A percentile compares a stretch with the other conserved stretches of the same genome.
These are phyloP conservation scores for Chloris gayana DNA, from an alignment of 176 grass and related monocot genomes.

Conservation along the genomic window DNA sequence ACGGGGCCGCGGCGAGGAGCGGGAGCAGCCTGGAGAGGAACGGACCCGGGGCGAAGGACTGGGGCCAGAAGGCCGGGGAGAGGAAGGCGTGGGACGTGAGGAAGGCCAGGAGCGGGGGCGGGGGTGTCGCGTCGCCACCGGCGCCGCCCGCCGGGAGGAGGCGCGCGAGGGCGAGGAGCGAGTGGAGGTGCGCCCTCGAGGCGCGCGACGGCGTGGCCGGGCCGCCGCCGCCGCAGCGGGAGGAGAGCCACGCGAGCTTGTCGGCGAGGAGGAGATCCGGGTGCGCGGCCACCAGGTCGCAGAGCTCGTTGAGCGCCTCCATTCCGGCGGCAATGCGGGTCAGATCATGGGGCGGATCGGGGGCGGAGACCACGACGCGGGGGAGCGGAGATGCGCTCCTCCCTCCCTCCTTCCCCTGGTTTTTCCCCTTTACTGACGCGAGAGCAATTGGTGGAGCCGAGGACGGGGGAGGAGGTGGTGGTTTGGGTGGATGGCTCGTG, in stretches of 20 bases:
- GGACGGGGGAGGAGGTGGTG: constrained; percentile 13
- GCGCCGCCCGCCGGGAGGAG: constrained; percentile 58
- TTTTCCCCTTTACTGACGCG: constrained; percentile 36
- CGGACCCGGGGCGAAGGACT: constrained; percentile 52
- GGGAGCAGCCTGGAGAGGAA: constrained; percentile 73
- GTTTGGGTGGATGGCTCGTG: constrained; percentile 39
- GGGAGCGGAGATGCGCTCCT: constrained; percentile 44
- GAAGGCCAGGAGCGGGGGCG: constrained; percentile 63
- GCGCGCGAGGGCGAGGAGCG: constrained; percentile 78
- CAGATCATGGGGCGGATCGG: constrained; percentile 60
- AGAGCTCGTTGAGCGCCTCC: constrained; percentile 97
- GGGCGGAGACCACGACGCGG: constrained; percentile 15
- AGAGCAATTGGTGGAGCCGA: constrained; percentile 52
- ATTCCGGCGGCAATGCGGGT: constrained; percentile 55
- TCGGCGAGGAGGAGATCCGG: constrained; percentile 93
- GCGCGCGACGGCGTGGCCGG: constrained; percentile 17
- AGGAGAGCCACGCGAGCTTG: constrained; percentile 96
- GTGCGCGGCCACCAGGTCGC: constrained; percentile 84
- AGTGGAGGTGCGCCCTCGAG: constrained; percentile 84
- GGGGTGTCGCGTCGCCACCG: constrained; percentile 16
- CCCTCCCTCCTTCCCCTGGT: background rate
- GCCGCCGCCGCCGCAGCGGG: constrained; percentile 59
- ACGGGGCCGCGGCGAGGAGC: constrained; percentile 48
- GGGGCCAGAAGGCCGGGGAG: constrained; percentile 70
- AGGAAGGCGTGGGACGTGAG: constrained; percentile 65